Base-by-base conservation (phyloP, 257 asterid species). In the Haberlea rhodopensis region DNA sequence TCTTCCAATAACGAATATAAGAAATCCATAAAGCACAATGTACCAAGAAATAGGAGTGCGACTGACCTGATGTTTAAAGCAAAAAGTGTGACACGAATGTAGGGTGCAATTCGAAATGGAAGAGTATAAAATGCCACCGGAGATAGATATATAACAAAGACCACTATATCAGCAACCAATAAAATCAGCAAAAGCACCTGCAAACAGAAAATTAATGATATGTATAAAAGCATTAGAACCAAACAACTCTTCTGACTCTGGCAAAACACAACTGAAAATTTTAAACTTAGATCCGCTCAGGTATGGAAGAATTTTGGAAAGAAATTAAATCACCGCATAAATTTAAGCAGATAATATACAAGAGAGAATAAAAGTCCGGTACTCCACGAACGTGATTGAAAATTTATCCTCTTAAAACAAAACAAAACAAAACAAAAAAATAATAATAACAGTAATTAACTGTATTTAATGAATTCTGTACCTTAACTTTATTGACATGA, bases 91-190 rank as follows among this genome's bases (percentile, higher is more conserved):
- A 90, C 99, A 57, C 99, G 82, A 40, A 90, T 57, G 72, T 94
- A 94, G 53, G 97, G 96, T 24, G 97, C 94, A 76, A 84, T 73
- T 58, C 99, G 84, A 74, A 94, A 74, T 27, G 99, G 97, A 66
- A 91, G 98, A 72, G 69, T 64, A 79, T 68, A 77, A 62, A 85
- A 48, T 65, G 75, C 88, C 63, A 76, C 85, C 1, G 95, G 95
- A 65, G 96, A 87, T 62, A 87, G 79, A 75, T 68, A 89, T 52
- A 83, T 53, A 72, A 62, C 79, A 67, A 77, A 84, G 76, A 83
- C 81, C 65, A 74, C 29, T 52, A 90, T 56, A 80, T 94, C 99
- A 37, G 82, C 80, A 57, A 85, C 67, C 91, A 90, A 62, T 56
- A 90, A 25, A 57, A 83, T 34, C 82, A 90, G 56, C 70, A 90